A percentile compares a stretch with the other conserved stretches of the same genome.
Conservation (phyloP, 2,329 filamentous ascomycete genomes). For the Stromatinia cepivora region DNA sequence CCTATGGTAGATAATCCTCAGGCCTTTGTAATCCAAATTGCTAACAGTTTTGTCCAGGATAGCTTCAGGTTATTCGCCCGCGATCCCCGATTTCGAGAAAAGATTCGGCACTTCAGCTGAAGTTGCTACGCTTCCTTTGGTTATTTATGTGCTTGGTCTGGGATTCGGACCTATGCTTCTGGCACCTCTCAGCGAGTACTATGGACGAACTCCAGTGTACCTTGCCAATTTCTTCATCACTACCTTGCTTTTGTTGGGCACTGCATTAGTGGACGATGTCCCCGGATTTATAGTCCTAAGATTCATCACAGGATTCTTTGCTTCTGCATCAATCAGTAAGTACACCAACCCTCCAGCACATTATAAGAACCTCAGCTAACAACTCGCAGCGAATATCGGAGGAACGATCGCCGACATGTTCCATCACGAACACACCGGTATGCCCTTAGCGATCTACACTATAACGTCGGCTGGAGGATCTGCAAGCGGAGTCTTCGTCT, state of each 20-base stretch:
- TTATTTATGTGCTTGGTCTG: conserved; percentile 58
- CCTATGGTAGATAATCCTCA: conserved; percentile 50
- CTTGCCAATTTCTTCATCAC: conserved; percentile 51
- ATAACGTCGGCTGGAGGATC: conserved; percentile 32
- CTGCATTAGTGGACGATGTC: conserved; percentile 57
- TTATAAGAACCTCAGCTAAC: not conserved
- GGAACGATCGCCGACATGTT: conserved; percentile 52
- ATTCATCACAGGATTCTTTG: conserved; percentile 51
- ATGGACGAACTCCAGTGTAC: conserved; percentile 50
- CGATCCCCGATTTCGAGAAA: not conserved
- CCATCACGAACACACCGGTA: conserved; percentile 20
- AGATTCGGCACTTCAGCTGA: conserved; percentile 8
- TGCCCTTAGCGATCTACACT: conserved; percentile 18
- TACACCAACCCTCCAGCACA: not conserved
- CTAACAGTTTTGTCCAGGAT: conserved; percentile 42
- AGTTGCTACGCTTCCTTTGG: conserved; percentile 22
- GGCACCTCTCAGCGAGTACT: conserved; percentile 61
- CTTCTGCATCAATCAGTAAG: conserved; percentile 33
- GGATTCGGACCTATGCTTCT: conserved; percentile 61
- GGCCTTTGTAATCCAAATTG: conserved; percentile 48
- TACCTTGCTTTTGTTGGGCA: conserved; percentile 61
- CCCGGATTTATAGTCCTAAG: conserved; percentile 48
- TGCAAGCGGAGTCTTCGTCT: conserved; percentile 42
- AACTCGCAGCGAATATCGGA: conserved; percentile 30
- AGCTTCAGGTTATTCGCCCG: conserved; percentile 29